Conservation (phyloP, 1,284 basidiomycete genomes). For the Athelia sp. region DNA sequence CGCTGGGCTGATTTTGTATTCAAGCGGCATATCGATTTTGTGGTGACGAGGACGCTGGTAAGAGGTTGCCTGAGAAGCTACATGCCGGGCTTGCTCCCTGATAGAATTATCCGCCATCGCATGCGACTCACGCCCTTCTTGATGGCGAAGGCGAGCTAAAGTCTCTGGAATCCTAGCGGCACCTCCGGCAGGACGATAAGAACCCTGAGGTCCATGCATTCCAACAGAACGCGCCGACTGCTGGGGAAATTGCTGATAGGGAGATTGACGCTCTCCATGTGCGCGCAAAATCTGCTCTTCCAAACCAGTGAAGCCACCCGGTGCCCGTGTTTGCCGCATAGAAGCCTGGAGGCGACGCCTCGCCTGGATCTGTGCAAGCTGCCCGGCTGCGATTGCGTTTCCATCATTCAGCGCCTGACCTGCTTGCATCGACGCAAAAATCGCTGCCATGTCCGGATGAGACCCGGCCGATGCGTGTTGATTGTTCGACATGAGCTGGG, state of each 20-base stretch:
- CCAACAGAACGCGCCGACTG: constrained; percentile 22
- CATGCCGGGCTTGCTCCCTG: neutral
- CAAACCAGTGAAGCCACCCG: constrained; percentile 58
- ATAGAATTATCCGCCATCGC: neutral
- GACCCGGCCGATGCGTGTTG: constrained; percentile 13
- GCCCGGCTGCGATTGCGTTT: neutral
- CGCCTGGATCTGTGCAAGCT: neutral
- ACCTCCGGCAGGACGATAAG: neutral
- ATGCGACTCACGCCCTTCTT: neutral
- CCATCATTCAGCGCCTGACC: constrained; percentile 18
- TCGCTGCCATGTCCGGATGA: constrained; percentile 32
- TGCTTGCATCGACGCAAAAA: constrained; percentile 32
- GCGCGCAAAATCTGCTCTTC: constrained; percentile 64
- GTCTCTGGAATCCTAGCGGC: constrained; percentile 10
- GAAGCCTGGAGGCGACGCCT: neutral
- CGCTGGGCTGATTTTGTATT: neutral
- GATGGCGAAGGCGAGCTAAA: constrained; percentile 7
- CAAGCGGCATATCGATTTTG: neutral
- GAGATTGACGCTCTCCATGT: constrained; percentile 23
- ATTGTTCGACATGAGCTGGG: constrained; percentile 3
- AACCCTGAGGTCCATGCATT: constrained; percentile 30
- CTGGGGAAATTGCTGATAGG: constrained; percentile 15
- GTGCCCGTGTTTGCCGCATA: constrained; percentile 23
- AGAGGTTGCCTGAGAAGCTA: neutral
- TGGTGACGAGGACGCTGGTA: neutral